Conservation (phyloP, 495 filamentous ascomycete species). For the Aspergillus cavernicola region DNA sequence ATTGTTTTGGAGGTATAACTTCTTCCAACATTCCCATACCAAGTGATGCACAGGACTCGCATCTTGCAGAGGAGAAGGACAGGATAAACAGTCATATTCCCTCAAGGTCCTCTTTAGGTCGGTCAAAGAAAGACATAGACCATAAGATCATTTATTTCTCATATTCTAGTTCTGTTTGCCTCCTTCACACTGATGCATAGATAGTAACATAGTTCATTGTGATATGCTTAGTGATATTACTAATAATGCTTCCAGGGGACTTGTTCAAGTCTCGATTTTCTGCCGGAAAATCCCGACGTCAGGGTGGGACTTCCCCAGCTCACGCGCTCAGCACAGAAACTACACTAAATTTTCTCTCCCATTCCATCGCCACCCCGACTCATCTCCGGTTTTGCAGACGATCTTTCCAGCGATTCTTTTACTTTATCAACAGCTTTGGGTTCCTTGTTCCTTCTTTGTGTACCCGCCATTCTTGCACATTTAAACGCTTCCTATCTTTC, state of each 20-base stretch:
- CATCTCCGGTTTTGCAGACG: constrained; percentile 7
- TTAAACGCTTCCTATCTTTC: too few species aligned
- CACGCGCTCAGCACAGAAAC: neutral
- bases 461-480: neutral
- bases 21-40: too few species aligned
- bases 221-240: too few species aligned
- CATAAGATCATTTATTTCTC: neutral
- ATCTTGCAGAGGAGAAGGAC: too few species aligned
- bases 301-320: constrained; percentile 8
- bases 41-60: neutral
- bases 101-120: too few species aligned
- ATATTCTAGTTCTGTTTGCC: neutral
- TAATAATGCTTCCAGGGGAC: constrained; percentile 71
- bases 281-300: constrained; percentile 22
- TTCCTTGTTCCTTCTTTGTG: constrained; percentile 1
- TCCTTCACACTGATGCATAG: neutral
- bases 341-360: constrained; percentile 11
- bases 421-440: neutral
- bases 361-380: constrained; percentile 21
- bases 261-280: constrained; percentile 61
- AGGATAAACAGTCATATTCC: too few species aligned
- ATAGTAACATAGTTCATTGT: too few species aligned
- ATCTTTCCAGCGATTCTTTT: neutral
- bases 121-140: too few species aligned
- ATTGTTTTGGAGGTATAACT: too few species aligned